Conservation (phyloP, 805 yeast species). For the Metschnikowia hibisci region DNA sequence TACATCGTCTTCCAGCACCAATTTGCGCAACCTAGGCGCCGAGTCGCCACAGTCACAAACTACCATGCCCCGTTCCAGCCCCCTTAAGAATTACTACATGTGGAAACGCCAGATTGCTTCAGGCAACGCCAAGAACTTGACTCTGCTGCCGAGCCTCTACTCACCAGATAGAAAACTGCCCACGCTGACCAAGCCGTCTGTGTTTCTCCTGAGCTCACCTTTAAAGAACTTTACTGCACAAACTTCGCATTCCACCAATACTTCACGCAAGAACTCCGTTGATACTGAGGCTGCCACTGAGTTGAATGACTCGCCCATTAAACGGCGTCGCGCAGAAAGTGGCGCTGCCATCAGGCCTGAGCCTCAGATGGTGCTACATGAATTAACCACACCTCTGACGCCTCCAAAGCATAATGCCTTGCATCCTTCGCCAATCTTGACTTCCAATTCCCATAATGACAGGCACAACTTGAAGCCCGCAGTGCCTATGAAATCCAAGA, state of each 20-base stretch:
- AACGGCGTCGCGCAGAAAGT: slow-evolving; percentile 19
- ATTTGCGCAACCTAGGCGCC: slow-evolving; percentile 20
- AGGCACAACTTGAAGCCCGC: slow-evolving; percentile 10
- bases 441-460: slow-evolving; percentile 6
- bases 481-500: slow-evolving; percentile 31
- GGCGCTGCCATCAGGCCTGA: slow-evolving; percentile 15
- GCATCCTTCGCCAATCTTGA: slow-evolving; percentile 30
- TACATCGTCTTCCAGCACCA: slow-evolving; percentile 16
- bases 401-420: slow-evolving; percentile 21
- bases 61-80: slow-evolving; percentile 23
- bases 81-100: slow-evolving; percentile 29
- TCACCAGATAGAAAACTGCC: slow-evolving; percentile 40
- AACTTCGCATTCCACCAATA: neutral
- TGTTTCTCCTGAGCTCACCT: slow-evolving; percentile 35
- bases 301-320: slow-evolving; percentile 32
- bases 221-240: slow-evolving; percentile 22
- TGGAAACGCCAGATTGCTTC: slow-evolving; percentile 25
- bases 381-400: slow-evolving; percentile 25
- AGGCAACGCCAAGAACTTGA: slow-evolving; percentile 19
- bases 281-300: slow-evolving; percentile 12
- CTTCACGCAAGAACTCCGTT: slow-evolving; percentile 10
- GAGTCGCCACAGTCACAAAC: slow-evolving; percentile 16
- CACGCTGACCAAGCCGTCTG: slow-evolving; percentile 35
- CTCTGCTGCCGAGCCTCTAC: slow-evolving; percentile 31
- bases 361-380: slow-evolving; percentile 30